Conservation (phyloP, 768 basidiomycete species). For the Trametes coccinea region DNA sequence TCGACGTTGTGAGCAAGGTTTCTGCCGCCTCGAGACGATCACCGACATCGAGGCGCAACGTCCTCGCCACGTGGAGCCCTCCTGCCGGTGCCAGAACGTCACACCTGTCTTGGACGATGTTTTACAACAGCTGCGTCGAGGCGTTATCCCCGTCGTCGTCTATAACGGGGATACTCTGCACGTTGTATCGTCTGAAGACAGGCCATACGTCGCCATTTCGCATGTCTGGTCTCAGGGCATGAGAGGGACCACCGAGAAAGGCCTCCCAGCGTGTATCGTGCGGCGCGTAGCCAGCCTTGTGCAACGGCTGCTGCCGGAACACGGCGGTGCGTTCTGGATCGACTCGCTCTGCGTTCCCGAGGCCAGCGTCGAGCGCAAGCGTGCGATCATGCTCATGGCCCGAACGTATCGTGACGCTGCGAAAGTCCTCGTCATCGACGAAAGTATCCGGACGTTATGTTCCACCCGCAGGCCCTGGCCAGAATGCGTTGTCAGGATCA, state of each 20-base stretch:
- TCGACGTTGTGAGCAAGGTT: neutral
- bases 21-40: constrained; percentile 5
- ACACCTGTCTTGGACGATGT: constrained; percentile 1
- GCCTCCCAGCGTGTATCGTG: neutral
- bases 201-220: neutral
- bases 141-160: neutral
- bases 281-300: neutral
- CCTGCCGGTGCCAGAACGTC: constrained; percentile 5
- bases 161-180: neutral
- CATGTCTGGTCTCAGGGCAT: neutral
- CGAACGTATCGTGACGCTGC: constrained; percentile 16
- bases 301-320: neutral
- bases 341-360: constrained; percentile 19
- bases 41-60: neutral
- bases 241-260: neutral
- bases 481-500: neutral
- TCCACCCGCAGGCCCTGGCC: neutral
- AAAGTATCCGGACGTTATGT: constrained; percentile 11
- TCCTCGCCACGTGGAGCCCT: neutral
- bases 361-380: neutral
- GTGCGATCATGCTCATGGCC: constrained; percentile 19
- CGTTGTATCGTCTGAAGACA: neutral
- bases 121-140: neutral
- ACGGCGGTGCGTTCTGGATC: constrained; percentile 14
- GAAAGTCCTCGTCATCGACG: constrained; percentile 13